Evolutionary conservation across 768 basidiomycete species (phyloP).

Genomic region (Suillus variegatus): DNA sequence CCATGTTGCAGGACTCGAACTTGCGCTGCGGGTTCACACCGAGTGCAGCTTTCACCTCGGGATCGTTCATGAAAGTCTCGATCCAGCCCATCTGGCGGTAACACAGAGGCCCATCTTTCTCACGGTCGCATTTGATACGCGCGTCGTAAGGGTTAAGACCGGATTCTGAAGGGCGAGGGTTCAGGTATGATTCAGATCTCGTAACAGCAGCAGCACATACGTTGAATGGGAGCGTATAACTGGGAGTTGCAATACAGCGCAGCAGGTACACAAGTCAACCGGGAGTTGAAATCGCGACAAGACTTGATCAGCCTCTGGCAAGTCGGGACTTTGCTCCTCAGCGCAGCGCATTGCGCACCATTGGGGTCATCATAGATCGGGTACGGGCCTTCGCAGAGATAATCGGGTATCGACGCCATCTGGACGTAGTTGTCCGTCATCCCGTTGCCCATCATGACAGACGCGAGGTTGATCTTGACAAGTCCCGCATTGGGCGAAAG

Average conservation of each 20-base stretch:
- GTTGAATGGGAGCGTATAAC: conserved; percentile 68
- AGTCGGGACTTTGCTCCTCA: conserved; percentile 65
- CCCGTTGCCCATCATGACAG: conserved; percentile 86
- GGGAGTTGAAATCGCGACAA: conserved; percentile 65
- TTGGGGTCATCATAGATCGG: conserved; percentile 73
- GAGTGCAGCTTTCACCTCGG: conserved; percentile 73
- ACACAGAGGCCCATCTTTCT: conserved; percentile 71
- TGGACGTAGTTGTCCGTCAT: conserved; percentile 83
- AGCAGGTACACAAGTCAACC: conserved; percentile 73
- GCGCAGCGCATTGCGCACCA: conserved; percentile 62
- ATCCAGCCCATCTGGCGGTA: conserved; percentile 85
- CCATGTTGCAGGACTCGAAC: conserved; percentile 75
- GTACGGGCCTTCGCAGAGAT: conserved; percentile 80
- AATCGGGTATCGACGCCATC: conserved; percentile 79
- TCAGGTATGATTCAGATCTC: neutral
- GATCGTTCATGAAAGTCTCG: conserved; percentile 84
- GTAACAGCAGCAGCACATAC: conserved; percentile 40
- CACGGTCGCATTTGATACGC: conserved; percentile 69
- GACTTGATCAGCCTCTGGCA: conserved; percentile 74
- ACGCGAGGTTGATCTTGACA: conserved; percentile 76
- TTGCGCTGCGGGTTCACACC: conserved; percentile 62
- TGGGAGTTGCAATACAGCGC: conserved; percentile 78
- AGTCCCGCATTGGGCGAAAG: conserved; percentile 47
- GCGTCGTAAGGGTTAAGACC: conserved; percentile 92
- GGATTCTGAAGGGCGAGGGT: conserved; percentile 41